Conservation (phyloP, 139 green algal species). For the Nannochloris sp. region DNA sequence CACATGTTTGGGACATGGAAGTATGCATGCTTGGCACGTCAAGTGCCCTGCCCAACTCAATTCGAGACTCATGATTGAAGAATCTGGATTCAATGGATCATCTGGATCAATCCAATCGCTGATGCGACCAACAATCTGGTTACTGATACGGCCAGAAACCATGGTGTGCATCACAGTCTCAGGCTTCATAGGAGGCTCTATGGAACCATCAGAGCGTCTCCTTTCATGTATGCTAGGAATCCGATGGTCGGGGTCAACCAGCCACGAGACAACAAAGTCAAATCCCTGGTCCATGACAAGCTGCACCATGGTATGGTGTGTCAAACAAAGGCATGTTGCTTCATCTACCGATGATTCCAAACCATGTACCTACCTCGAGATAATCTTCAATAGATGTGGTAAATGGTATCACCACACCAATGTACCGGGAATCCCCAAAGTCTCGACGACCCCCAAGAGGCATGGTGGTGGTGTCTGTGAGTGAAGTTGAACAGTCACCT, state of each 20-base stretch:
- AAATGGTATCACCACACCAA: constrained; percentile 62
- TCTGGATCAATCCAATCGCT: constrained; percentile 69
- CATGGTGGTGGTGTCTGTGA: constrained; percentile 50
- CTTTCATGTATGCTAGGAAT: constrained; percentile 8
- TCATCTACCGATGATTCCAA: not conserved
- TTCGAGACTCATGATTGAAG: constrained; percentile 38
- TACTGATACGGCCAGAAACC: constrained; percentile 39
- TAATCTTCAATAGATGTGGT: not conserved
- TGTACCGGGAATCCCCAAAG: constrained; percentile 75
- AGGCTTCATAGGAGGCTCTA: constrained; percentile 41
- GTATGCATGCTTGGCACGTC: constrained; percentile 75
- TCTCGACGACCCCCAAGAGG: constrained; percentile 78
- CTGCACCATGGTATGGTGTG: constrained; percentile 25
- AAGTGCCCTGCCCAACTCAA: constrained; percentile 88
- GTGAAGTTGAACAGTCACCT: not conserved
- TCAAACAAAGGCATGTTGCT: not conserved
- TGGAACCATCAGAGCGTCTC: constrained; percentile 16
- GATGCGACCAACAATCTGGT: constrained; percentile 63
- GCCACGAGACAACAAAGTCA: constrained; percentile 79
- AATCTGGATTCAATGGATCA: constrained; percentile 34
- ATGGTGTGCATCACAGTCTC: constrained; percentile 59
- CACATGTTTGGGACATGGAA: constrained; percentile 39
- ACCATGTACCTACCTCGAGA: not conserved
- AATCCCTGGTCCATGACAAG: constrained; percentile 61
- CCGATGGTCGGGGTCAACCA: constrained; percentile 47